Evolutionary conservation across 768 basidiomycete genomes (phyloP).

Genomic region (Leccinellum luteum): DNA sequence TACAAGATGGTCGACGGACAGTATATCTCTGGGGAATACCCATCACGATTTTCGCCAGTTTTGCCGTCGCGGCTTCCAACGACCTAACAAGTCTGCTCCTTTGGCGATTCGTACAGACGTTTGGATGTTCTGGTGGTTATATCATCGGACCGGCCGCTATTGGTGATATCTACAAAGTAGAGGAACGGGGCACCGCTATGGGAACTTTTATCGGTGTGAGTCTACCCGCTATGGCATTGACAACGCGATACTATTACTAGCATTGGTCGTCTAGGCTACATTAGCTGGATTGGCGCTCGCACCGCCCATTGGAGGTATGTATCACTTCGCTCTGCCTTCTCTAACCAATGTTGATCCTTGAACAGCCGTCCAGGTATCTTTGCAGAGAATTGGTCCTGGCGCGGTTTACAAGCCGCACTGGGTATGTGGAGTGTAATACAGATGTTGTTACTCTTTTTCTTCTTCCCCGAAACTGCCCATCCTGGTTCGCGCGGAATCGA

Average conservation of each 20-base stretch:
- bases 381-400: slow-evolving; percentile 65
- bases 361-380: slow-evolving; percentile 36
- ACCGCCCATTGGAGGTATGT: slow-evolving; percentile 52
- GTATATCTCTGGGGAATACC: slow-evolving; percentile 62
- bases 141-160: slow-evolving; percentile 61
- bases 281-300: slow-evolving; percentile 62
- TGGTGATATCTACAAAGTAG: slow-evolving; percentile 63
- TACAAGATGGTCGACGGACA: slow-evolving; percentile 59
- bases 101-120: slow-evolving; percentile 64
- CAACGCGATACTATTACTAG: background rate
- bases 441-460: slow-evolving; percentile 39
- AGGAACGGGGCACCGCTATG: slow-evolving; percentile 60
- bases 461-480: slow-evolving; percentile 66
- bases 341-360: background rate
- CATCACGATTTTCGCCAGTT: slow-evolving; percentile 53
- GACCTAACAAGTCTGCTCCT: slow-evolving; percentile 47
- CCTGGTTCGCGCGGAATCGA: slow-evolving; percentile 57
- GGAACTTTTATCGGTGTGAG: slow-evolving; percentile 55
- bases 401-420: slow-evolving; percentile 51
- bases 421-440: slow-evolving; percentile 40
- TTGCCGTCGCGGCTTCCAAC: slow-evolving; percentile 53
- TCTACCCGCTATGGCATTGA: background rate
- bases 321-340: background rate
- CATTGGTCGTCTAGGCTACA: slow-evolving; percentile 31
- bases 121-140: slow-evolving; percentile 56